These are phyloP conservation scores for Epichloe aotearoae DNA, from an alignment of 2,329 filamentous ascomycete genomes.

Conservation along the genomic window DNA sequence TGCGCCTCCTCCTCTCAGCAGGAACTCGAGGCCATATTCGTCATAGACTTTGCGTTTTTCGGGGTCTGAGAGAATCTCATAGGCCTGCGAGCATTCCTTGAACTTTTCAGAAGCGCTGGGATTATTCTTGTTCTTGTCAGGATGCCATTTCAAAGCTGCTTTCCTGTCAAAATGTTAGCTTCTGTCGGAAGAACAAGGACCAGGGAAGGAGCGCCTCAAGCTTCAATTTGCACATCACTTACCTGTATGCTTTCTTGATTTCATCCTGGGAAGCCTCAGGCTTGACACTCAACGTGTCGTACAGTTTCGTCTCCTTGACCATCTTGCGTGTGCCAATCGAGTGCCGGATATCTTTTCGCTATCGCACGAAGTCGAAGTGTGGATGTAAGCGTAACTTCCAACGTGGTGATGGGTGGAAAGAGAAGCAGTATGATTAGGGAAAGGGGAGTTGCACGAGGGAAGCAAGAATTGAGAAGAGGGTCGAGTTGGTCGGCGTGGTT, in stretches of 20 bases:
- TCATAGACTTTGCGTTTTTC: conserved; percentile 96
- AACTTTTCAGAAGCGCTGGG: conserved; percentile 81
- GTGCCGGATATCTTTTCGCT: not conserved
- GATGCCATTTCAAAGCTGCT: conserved; percentile 81
- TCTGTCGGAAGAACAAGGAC: not conserved
- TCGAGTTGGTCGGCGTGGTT: not conserved
- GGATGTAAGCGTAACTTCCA: not conserved
- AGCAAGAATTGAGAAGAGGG: not conserved
- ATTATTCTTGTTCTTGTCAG: conserved; percentile 96
- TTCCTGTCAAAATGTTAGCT: conserved; percentile 41
- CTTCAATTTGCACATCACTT: conserved; percentile 15
- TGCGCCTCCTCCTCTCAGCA: conserved; percentile 63
- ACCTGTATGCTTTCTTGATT: conserved; percentile 93
- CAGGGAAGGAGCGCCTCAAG: not conserved
- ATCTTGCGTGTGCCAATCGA: conserved; percentile 36
- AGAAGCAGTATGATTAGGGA: no score
- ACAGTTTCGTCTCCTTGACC: conserved; percentile 92
- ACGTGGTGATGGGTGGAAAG: not conserved
- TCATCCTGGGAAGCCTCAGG: conserved; percentile 78
- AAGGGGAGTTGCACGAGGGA: no score
- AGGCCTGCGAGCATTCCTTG: conserved; percentile 95
- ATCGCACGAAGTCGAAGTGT: not conserved
- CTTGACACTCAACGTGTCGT: conserved; percentile 72
- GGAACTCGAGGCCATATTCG: conserved; percentile 84
- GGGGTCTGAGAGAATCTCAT: conserved; percentile 93